These are phyloP conservation scores for Schoenoplectus tabernaemontani DNA, from an alignment of 202 grass and related monocot genomes.

Conservation along the genomic window DNA sequence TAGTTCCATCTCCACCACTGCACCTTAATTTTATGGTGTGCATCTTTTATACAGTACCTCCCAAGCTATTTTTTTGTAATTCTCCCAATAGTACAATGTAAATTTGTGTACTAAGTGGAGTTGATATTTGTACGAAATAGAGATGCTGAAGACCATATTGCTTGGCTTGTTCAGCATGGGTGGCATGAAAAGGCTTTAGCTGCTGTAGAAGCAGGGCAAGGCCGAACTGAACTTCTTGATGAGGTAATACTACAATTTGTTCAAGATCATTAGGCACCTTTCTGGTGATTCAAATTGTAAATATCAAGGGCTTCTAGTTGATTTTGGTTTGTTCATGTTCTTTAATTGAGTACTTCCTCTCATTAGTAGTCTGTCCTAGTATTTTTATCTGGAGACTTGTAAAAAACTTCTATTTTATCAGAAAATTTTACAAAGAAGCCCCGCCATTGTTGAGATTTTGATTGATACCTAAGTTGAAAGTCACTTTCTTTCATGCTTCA, in stretches of 20 bases:
- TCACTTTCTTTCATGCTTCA: too few species aligned
- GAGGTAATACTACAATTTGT: conserved; percentile 47
- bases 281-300: background rate
- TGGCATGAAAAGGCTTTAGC: conserved; percentile 98
- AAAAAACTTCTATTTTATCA: background rate
- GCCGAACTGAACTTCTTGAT: conserved; percentile 77
- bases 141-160: conserved; percentile 99
- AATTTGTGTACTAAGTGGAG: conserved; percentile 14
- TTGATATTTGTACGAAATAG: conserved; percentile 30
- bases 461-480: too few species aligned
- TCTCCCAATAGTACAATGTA: conserved; percentile 2
- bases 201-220: conserved; percentile 84
- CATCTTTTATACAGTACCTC: background rate
- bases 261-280: background rate
- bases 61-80: background rate
- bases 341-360: too few species aligned
- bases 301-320: background rate
- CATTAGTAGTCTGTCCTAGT: background rate
- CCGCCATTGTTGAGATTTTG: background rate
- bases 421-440: background rate
- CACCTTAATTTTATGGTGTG: background rate
- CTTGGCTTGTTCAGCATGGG: conserved; percentile 97
- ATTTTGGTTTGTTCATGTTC: background rate
- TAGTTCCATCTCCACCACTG: too few species aligned
- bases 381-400: background rate